A percentile compares a stretch with the other conserved stretches of the same genome.
Evolutionary conservation across 495 filamentous ascomycete genomes (phyloP).

Genomic region (Parmelia sp.): DNA sequence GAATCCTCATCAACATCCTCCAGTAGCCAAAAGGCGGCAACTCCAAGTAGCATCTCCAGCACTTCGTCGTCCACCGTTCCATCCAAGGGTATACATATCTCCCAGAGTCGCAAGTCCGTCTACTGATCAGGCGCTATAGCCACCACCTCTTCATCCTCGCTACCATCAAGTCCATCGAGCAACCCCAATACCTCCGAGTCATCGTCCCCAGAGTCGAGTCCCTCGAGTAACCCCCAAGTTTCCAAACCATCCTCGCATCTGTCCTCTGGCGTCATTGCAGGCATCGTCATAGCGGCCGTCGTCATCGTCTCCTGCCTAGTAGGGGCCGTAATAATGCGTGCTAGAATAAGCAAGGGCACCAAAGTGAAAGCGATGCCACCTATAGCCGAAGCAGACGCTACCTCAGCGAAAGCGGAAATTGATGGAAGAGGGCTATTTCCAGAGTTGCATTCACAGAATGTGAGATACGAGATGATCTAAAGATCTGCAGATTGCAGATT

Average conservation of each 20-base stretch:
- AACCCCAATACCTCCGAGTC: too few relatives aligned
- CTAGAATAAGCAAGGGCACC: background rate
- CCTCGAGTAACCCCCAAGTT: background rate
- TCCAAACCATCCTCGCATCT: background rate
- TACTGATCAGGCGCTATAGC: background rate
- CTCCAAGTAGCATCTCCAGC: background rate
- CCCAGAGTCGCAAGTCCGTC: background rate
- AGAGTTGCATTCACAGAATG: background rate
- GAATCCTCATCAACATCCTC: background rate
- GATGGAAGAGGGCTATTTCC: background rate
- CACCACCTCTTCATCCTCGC: background rate
- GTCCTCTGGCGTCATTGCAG: background rate
- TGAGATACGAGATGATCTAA: background rate
- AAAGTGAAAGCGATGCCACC: background rate
- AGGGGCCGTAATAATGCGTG: background rate
- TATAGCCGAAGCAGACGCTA: background rate
- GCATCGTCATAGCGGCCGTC: background rate
- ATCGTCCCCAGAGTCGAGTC: background rate
- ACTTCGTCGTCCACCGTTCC: too few relatives aligned
- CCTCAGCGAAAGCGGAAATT: background rate
- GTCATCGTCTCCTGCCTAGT: background rate
- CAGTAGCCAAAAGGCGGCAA: background rate
- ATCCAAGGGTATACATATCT: background rate
- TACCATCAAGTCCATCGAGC: too few relatives aligned
- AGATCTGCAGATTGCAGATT: too few relatives aligned